Conservation (phyloP, 1,139 yeast species). For the Magnusiomyces tetraspermus region DNA sequence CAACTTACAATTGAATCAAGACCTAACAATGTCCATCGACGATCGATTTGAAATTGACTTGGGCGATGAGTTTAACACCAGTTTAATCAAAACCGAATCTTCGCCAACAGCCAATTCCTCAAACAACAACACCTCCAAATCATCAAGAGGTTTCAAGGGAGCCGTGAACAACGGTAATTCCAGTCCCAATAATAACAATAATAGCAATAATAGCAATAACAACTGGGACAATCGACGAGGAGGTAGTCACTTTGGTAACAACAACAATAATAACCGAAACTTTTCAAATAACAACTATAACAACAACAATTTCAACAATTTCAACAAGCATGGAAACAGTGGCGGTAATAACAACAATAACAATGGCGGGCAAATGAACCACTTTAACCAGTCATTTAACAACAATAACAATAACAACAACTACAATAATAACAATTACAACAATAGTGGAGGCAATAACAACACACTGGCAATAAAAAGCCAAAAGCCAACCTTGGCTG, state of each 20-base stretch:
- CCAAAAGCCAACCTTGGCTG: conserved; percentile 18
- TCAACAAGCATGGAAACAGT: conserved; percentile 2
- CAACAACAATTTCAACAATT: conserved; percentile 3
- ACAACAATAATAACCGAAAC: not conserved
- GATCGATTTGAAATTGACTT: conserved; percentile 23
- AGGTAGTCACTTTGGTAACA: not conserved
- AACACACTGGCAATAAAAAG: conserved; percentile 12
- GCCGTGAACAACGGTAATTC: conserved; percentile 1
- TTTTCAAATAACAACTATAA: conserved; percentile 2
- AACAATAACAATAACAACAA: conserved; percentile 1
- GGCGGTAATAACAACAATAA: not conserved
- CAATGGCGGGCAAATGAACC: not conserved
- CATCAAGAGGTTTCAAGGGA: not conserved
- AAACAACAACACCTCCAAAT: not conserved
- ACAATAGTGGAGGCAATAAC: conserved; percentile 6
- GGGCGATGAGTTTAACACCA: conserved; percentile 23
- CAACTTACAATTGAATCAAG: not conserved
- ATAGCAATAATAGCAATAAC: not conserved
- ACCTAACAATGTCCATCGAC: not conserved
- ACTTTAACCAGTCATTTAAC: not conserved
- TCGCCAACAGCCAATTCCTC: not conserved
- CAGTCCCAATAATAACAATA: not conserved
- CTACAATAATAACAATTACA: conserved; percentile 6
- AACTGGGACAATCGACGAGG: not conserved
- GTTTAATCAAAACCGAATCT: no score